phyloP scores from a whole-genome alignment of 352 stramenopile genomes.

The Globisporangium rhizosaccharum region DNA sequence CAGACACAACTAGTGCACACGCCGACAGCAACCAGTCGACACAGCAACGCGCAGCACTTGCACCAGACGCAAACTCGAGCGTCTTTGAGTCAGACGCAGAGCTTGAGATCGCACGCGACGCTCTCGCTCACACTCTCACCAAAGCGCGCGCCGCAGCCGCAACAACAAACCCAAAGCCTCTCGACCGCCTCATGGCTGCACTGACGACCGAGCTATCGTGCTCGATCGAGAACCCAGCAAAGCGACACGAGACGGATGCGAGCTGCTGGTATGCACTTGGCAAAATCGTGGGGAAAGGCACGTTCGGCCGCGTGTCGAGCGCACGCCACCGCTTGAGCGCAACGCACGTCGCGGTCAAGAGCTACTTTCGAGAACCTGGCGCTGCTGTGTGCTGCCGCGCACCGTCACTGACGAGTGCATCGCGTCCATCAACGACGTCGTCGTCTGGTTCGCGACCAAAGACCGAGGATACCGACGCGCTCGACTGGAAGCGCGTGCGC shows the following conservation, averaged over 20 bases:
- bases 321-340: slow-evolving; percentile 38
- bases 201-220: slow-evolving; percentile 1
- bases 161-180: neutral
- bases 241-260: slow-evolving; percentile 16
- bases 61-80: neutral
- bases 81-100: neutral
- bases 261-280: slow-evolving; percentile 37
- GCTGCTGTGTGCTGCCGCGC: slow-evolving; percentile 25
- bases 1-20: neutral
- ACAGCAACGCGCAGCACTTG: neutral
- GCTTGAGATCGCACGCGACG: neutral
- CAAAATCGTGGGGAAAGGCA: slow-evolving; percentile 42
- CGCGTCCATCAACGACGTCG: neutral
- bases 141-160: neutral
- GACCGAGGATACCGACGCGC: slow-evolving; percentile 14
- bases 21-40: neutral
- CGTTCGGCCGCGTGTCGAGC: slow-evolving; percentile 45
- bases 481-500: slow-evolving; percentile 60
- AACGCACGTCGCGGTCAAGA: slow-evolving; percentile 56
- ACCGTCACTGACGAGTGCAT: neutral
- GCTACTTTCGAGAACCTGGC: slow-evolving; percentile 40
- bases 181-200: neutral
- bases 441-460: neutral
- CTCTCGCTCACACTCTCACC: neutral
- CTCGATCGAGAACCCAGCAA: slow-evolving; percentile 1